A percentile compares a stretch with the other conserved stretches of the same genome.
phyloP scores from a whole-genome alignment of 1,139 yeast genomes.

The Debaryomyces coudertii region DNA sequence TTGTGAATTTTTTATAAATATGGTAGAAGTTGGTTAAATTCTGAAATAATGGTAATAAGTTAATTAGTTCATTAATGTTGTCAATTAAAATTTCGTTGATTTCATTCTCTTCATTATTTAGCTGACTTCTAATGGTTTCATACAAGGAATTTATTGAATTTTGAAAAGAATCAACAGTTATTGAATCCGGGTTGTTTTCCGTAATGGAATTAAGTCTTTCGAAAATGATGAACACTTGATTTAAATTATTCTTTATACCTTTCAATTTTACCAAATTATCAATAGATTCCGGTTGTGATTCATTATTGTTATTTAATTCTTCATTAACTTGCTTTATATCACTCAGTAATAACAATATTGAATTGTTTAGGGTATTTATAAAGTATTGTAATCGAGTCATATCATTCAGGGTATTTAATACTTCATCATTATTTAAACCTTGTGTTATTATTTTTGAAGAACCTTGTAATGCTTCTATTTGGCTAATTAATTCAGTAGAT shows the following conservation, averaged over 20 bases:
- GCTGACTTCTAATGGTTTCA: conserved; percentile 44
- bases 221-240: conserved; percentile 47
- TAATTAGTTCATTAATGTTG: conserved; percentile 48
- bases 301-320: conserved; percentile 16
- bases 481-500: conserved; percentile 51
- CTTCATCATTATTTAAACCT: conserved; percentile 12
- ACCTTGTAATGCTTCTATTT: conserved; percentile 46
- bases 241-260: conserved; percentile 46
- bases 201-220: conserved; percentile 37
- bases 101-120: conserved; percentile 29
- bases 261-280: conserved; percentile 48
- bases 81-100: conserved; percentile 27
- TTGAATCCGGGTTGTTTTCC: conserved; percentile 21
- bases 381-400: conserved; percentile 63
- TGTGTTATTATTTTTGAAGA: conserved; percentile 41
- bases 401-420: conserved; percentile 7
- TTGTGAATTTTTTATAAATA: conserved; percentile 48
- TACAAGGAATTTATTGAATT: conserved; percentile 43
- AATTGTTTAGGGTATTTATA: conserved; percentile 58
- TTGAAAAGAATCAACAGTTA: conserved; percentile 34
- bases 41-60: conserved; percentile 54
- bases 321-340: conserved; percentile 43
- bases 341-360: conserved; percentile 55
- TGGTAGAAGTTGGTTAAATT: conserved; percentile 52
- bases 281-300: conserved; percentile 27